These are phyloP conservation scores for Saturnispora dispora DNA, from an alignment of 805 yeast species.

Conservation along the genomic window DNA sequence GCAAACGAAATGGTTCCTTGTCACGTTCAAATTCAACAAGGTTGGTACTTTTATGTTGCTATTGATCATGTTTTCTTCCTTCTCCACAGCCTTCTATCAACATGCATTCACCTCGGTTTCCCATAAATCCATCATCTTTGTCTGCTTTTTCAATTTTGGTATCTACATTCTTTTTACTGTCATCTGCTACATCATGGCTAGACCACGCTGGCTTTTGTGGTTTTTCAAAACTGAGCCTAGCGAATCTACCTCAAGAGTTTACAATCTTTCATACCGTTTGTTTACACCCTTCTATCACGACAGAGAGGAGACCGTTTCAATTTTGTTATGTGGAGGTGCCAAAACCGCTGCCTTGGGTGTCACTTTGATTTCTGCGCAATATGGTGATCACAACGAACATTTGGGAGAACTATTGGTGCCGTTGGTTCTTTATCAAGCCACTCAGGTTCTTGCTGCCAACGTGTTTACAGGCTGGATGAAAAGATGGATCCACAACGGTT, in stretches of 20 bases:
- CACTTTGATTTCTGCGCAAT: constrained; percentile 54
- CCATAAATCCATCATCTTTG: constrained; percentile 56
- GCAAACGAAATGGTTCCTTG: constrained; percentile 50
- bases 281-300: constrained; percentile 62
- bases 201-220: constrained; percentile 43
- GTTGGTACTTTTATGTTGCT: constrained; percentile 75
- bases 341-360: constrained; percentile 91
- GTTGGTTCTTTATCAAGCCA: constrained; percentile 76
- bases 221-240: constrained; percentile 41
- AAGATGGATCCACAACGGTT: constrained; percentile 48
- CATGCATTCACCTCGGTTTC: constrained; percentile 51
- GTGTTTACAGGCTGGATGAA: constrained; percentile 56
- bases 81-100: constrained; percentile 81
- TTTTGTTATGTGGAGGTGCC: constrained; percentile 86
- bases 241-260: constrained; percentile 34
- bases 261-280: constrained; percentile 35
- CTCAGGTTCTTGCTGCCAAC: constrained; percentile 79
- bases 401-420: constrained; percentile 73
- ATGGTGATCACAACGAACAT: constrained; percentile 51
- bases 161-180: constrained; percentile 68
- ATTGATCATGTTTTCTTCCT: constrained; percentile 50
- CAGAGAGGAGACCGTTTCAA: constrained; percentile 63
- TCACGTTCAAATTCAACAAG: constrained; percentile 53
- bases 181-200: constrained; percentile 48
- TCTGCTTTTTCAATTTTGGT: constrained; percentile 78